phyloP scores from a whole-genome alignment of 192 early-diverging fungal species.

The Diversispora epigaea region DNA sequence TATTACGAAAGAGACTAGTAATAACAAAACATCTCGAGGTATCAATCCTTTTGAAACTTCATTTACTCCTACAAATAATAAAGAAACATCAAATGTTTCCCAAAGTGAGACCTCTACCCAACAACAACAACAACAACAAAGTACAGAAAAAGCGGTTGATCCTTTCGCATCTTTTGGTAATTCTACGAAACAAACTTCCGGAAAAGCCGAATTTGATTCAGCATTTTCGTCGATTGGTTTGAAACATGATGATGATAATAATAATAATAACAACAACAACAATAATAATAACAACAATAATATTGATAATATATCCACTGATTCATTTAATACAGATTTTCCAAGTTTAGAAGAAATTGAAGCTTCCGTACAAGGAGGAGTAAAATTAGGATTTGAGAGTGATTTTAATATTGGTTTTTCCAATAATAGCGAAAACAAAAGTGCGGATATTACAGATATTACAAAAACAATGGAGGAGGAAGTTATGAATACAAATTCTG shows the following conservation, averaged over 20 bases:
- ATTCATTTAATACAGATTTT: constrained; percentile 27
- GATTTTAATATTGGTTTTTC: constrained; percentile 19
- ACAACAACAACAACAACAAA: background rate
- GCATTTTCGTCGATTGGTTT: background rate
- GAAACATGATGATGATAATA: background rate
- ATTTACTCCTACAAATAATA: background rate
- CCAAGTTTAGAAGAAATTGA: constrained; percentile 27
- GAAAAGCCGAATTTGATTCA: constrained; percentile 6
- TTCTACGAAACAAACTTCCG: background rate
- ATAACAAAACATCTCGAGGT: background rate
- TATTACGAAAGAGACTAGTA: background rate
- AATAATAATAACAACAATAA: too few species aligned
- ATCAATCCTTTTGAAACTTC: background rate
- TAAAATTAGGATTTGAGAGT: constrained; percentile 24
- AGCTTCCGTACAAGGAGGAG: background rate
- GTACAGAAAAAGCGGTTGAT: constrained; percentile 10
- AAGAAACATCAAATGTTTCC: background rate
- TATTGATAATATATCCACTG: background rate
- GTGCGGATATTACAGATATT: background rate
- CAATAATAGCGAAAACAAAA: background rate
- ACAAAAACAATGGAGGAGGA: background rate
- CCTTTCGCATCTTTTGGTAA: constrained; percentile 23
- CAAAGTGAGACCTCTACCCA: background rate
- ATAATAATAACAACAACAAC: too few species aligned
- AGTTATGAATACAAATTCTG: background rate